Evolutionary conservation across 495 filamentous ascomycete species (phyloP).

Genomic region (Usnea hakonensis): DNA sequence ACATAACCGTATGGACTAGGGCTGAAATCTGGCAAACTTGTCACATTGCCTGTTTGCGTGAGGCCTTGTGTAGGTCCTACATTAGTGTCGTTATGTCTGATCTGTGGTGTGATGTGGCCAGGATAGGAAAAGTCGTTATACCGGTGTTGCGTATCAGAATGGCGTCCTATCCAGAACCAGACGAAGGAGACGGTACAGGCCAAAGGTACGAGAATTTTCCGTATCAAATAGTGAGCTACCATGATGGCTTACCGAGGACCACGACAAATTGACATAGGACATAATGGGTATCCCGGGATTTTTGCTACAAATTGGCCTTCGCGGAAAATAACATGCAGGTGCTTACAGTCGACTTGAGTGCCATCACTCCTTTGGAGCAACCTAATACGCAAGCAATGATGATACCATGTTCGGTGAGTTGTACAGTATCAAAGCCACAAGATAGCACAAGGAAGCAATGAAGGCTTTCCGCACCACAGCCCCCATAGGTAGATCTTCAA

Average conservation of each 20-base stretch:
- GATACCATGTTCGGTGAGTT: background rate
- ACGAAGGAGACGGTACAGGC: background rate
- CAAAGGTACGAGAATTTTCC: background rate
- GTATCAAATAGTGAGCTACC: background rate
- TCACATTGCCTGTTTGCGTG: background rate
- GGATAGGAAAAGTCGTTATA: background rate
- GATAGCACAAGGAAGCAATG: background rate
- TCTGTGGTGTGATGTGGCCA: background rate
- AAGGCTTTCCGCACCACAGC: background rate
- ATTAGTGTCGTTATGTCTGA: background rate
- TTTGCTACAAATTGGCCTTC: background rate
- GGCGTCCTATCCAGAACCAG: background rate
- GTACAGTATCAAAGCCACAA: background rate
- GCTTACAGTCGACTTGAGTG: background rate
- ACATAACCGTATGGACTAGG: slow-evolving; percentile 23
- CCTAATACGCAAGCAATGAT: too few relatives aligned
- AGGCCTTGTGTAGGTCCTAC: background rate
- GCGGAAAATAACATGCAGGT: background rate
- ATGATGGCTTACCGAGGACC: background rate
- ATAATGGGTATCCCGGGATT: background rate
- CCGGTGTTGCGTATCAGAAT: background rate
- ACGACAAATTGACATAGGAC: background rate
- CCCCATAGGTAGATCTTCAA: background rate
- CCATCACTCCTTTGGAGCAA: background rate
- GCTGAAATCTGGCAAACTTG: background rate